Percentiles rank a stretch among this genome's conserved stretches.
These are phyloP conservation scores for Russula abietina DNA, from an alignment of 768 basidiomycete species.

Conservation along the genomic window DNA sequence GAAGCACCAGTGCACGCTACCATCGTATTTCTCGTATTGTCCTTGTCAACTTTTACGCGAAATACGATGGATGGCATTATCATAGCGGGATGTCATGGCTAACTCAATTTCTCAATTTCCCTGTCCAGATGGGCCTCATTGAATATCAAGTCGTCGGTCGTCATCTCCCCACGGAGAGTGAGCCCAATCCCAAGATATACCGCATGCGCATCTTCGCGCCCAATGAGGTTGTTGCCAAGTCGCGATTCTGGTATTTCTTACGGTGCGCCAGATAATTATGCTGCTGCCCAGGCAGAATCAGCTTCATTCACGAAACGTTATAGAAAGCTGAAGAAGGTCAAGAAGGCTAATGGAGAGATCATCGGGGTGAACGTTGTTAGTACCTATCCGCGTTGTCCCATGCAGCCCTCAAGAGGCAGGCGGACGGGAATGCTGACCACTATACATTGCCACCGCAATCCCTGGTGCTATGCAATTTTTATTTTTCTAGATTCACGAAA, in stretches of 20 bases:
- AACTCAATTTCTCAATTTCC: neutral
- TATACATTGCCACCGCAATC: conserved; percentile 29
- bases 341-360: conserved; percentile 99
- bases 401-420: conserved; percentile 82
- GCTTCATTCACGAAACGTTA: neutral
- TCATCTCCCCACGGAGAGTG: conserved; percentile 89
- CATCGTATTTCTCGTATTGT: neutral
- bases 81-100: conserved; percentile 12
- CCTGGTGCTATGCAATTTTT: conserved; percentile 25
- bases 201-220: conserved; percentile 99
- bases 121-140: conserved; percentile 60
- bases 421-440: conserved; percentile 59
- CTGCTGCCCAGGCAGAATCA: neutral
- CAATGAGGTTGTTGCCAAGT: conserved; percentile 98
- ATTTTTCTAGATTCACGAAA: conserved; percentile 81
- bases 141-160: conserved; percentile 98
- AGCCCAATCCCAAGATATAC: conserved; percentile 96
- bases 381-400: conserved; percentile 38
- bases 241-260: conserved; percentile 99
- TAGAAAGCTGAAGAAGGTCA: conserved; percentile 97
- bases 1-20: neutral
- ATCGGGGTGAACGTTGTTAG: conserved; percentile 96
- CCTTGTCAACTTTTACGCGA: neutral
- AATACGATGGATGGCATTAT: conserved; percentile 9
- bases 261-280: conserved; percentile 43